These are phyloP conservation scores for Cymbopogon flexuosus DNA, from an alignment of 202 grass and related monocot species.

Conservation along the genomic window DNA sequence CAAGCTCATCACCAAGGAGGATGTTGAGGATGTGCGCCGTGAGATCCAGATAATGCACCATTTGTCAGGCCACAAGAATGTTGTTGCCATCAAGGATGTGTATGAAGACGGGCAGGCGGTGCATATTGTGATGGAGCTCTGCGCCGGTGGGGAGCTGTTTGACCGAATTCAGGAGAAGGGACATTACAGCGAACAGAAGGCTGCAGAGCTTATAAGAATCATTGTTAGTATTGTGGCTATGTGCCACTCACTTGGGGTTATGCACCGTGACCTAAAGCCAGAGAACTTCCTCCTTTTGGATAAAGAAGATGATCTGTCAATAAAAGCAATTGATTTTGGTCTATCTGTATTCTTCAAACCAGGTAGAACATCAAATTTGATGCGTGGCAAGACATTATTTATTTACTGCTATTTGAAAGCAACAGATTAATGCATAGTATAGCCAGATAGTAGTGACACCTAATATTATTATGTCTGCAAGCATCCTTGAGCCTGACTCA, in stretches of 20 bases:
- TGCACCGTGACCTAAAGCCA: slow-evolving; percentile 94
- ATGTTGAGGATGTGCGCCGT: slow-evolving; percentile 70
- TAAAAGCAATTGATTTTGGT: slow-evolving; percentile 96
- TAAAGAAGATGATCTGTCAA: slow-evolving; percentile 74
- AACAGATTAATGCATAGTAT: not conserved
- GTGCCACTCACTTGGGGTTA: slow-evolving; percentile 92
- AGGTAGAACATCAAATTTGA: slow-evolving; percentile 28
- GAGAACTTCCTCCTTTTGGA: slow-evolving; percentile 89
- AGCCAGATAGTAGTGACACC: not conserved
- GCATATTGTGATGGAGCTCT: slow-evolving; percentile 92
- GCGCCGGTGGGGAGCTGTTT: slow-evolving; percentile 83
- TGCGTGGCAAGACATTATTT: not conserved
- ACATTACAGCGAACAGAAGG: slow-evolving; percentile 70
- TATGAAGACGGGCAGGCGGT: slow-evolving; percentile 64
- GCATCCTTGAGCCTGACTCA: not conserved
- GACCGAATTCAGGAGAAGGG: slow-evolving; percentile 71
- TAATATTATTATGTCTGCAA: slow-evolving; percentile 11
- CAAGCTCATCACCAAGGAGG: slow-evolving; percentile 64
- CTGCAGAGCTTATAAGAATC: slow-evolving; percentile 78
- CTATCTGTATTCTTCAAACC: slow-evolving; percentile 93
- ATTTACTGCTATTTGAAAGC: not conserved
- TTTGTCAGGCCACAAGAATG: slow-evolving; percentile 78
- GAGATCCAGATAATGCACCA: slow-evolving; percentile 98
- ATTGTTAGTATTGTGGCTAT: slow-evolving; percentile 73
- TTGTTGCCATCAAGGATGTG: slow-evolving; percentile 82